Evolutionary conservation across 1,284 basidiomycete species (phyloP), one percentile per base, ranked within the genome.

Genomic region (Apiotrichum sp.): DNA sequence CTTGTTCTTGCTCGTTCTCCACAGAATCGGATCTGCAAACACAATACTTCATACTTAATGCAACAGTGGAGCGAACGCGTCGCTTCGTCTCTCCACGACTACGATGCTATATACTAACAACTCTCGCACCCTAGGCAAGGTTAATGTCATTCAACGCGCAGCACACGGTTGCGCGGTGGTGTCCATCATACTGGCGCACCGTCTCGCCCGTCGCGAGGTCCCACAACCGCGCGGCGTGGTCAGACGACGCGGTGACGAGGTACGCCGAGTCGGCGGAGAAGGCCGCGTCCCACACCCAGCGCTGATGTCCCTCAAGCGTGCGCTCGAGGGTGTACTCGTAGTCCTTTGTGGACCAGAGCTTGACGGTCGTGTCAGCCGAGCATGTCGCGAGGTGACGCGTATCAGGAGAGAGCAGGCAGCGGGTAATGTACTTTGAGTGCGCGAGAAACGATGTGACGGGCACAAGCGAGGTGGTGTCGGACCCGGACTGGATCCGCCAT

Each of bases 251-350:
- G 64, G 93, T 96, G 16, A 98, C 95, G 41, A 98, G 82, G 76
- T 98, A 98, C 6, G 93, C 93, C 45, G 93, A 96, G 76, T 98
- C 96, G 31, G 96, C 96, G 69, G 91, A 95, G 77, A 98, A 98
- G 9, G 96, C 96, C 69, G 93, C 93, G 75, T 99, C 96, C 96
- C 96, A 98, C 29, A 98, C 96, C 96, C 96, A 98, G 61, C 96
- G 83, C 74, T 99, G 96, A 77, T 99, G 96, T 1, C 96, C 96
- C 68, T 84, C 83, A 45, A 93, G 80, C 10, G 86, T 84, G 77
- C 93, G 95, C 65, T 97, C 93, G 51, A 89, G 83, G 64, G 84
- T 88, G 72, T 95, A 93, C 66, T 93, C 90, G 74, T 88, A 93
- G 65, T 86, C 86, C 6, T 84, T 83, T 60, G 96, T 89, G 3